phyloP scores from a whole-genome alignment of 2,329 filamentous ascomycete genomes.

The Dactylellina leptospora region DNA sequence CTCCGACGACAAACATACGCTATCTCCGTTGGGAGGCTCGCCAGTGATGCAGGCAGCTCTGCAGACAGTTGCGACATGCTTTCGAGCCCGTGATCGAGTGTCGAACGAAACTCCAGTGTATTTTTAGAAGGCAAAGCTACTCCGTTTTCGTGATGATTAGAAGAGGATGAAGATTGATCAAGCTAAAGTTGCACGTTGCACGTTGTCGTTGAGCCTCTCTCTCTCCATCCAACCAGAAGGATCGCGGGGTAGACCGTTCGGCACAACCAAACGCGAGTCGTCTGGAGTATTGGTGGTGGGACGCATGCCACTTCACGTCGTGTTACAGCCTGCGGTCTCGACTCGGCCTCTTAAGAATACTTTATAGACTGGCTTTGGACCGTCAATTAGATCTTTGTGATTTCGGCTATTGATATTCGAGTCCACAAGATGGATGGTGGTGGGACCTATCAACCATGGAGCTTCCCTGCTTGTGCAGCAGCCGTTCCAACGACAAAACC shows the following conservation, averaged over 20 bases:
- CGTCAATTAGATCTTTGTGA: no score
- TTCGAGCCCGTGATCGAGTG: background rate
- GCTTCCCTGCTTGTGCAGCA: slow-evolving; percentile 15
- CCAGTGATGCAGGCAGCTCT: slow-evolving; percentile 43
- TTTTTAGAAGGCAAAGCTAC: background rate
- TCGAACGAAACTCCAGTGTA: no score
- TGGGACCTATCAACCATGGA: no score
- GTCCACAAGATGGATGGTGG: no score
- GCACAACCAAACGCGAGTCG: slow-evolving; percentile 9
- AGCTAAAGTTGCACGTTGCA: no score
- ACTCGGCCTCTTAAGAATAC: background rate
- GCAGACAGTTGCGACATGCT: slow-evolving; percentile 23
- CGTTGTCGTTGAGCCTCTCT: no score
- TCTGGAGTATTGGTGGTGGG: background rate
- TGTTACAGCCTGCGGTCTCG: background rate
- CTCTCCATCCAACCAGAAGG: no score
- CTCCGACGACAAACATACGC: slow-evolving; percentile 51
- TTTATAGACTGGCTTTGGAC: no score
- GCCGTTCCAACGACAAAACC: slow-evolving; percentile 20
- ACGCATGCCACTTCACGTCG: background rate
- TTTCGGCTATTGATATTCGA: no score
- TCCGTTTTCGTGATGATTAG: background rate
- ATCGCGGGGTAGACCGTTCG: slow-evolving; percentile 27
- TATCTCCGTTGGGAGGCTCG: slow-evolving; percentile 55
- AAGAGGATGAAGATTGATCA: no score